Base-by-base conservation (phyloP, 805 yeast genomes). In the Nakazawaea molendinolei region DNA sequence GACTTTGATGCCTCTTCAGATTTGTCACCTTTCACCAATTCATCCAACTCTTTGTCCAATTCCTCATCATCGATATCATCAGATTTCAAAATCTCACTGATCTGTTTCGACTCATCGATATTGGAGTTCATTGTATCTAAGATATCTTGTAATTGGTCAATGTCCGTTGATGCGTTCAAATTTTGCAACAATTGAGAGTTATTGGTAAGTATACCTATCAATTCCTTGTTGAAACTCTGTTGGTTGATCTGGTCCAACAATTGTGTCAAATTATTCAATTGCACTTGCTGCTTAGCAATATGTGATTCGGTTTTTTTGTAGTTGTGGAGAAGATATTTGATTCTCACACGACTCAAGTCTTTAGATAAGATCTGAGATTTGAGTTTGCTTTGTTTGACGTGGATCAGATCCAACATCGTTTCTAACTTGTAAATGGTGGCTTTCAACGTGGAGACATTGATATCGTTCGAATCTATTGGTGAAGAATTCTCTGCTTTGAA, bases 221-320 rank as follows among this genome's bases (percentile, higher is more conserved):
- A 16, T 7, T 15, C 18, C 23, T 26, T 31, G 14, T 36, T 36
- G 19, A 36, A 31, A 31, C 39, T 36, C 18, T 31, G 39, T 22
- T 31, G 39, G 16, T 36, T 36, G 16, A 36, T 36, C 20, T 36
- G 39, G 22, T 31, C 32, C 13, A 36, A 26, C 17, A 36, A 27
- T 8, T 22, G 15, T 8, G 16, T 24, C 23, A 36, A 26, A 27
- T 36, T 36, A 17, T 14, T 21, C 28, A 36, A 36, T 23, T 36
- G 39, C 4, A 21, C 14, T 9, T 24, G 19, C 16, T 36, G 34
- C 8, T 23, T 36, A 6, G 6, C 19, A 13, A 36, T 21, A 14
- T 25, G 13, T 4, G 8, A 2, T 24, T 30, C 39, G 13, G 31
- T 26, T 31, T 27, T 36, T 27, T 36, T 36, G 18, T 20, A 31